A percentile compares a stretch with the other conserved stretches of the same genome.
Conservation (phyloP, 257 asterid genomes). For the Knoxia roxburghii region DNA sequence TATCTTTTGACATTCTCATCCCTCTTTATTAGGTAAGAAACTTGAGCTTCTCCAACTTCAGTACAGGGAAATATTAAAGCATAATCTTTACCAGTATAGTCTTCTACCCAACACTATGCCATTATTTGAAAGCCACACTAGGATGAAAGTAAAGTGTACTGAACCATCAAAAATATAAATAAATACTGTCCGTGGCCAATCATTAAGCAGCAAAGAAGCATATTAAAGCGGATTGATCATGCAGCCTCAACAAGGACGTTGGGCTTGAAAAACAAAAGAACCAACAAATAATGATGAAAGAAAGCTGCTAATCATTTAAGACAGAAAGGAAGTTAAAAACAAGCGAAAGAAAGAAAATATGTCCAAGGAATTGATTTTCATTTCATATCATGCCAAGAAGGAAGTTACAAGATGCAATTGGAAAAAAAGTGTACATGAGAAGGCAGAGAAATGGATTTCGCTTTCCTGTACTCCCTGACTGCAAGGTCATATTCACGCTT, state of each 20-base stretch:
- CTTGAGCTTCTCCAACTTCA: too few relatives aligned
- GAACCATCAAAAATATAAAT: neutral
- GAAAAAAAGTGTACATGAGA: conserved; percentile 61
- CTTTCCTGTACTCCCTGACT: conserved; percentile 96
- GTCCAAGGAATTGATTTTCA: neutral
- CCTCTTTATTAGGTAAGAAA: neutral
- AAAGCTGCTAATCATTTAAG: too few relatives aligned
- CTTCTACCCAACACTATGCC: neutral
- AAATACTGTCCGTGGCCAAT: neutral
- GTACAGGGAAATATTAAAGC: too few relatives aligned
- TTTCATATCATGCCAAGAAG: neutral
- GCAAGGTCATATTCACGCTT: conserved; percentile 98
- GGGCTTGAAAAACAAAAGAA: neutral
- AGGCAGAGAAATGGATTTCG: conserved; percentile 96
- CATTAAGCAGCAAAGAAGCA: neutral
- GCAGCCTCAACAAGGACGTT: neutral
- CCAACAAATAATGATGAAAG: neutral
- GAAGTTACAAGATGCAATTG: neutral
- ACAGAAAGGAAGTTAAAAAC: too few relatives aligned
- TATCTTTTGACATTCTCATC: neutral
- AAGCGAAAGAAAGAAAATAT: neutral
- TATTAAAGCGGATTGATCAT: neutral
- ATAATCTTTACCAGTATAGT: too few relatives aligned
- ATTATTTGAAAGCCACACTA: neutral
- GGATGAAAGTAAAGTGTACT: neutral